Conservation (phyloP, 441 rosid species). For the Geranium incanum region DNA sequence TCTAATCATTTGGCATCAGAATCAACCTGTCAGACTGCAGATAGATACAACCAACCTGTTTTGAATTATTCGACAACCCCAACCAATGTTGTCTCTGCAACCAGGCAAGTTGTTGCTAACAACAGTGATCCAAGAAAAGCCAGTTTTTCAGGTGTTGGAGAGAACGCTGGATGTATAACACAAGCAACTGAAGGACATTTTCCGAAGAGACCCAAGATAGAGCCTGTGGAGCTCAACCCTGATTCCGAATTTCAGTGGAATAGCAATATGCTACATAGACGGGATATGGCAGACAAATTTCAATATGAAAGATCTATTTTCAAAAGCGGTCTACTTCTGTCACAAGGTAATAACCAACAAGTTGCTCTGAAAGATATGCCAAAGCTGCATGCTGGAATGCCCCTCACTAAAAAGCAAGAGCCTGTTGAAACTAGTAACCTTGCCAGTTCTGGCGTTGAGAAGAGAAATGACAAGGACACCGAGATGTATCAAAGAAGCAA, state of each 20-base stretch:
- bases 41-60: conserved; percentile 13
- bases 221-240: conserved; percentile 19
- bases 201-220: conserved; percentile 25
- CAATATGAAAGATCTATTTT: conserved; percentile 10
- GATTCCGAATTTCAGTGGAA: conserved; percentile 11
- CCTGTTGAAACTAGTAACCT: conserved; percentile 14
- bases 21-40: conserved; percentile 8
- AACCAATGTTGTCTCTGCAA: conserved; percentile 4
- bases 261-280: conserved; percentile 6
- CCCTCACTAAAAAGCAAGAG: conserved; percentile 12
- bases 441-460: conserved; percentile 6
- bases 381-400: conserved; percentile 15
- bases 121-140: conserved; percentile 13
- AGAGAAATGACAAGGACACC: conserved; percentile 3
- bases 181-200: conserved; percentile 17
- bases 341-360: conserved; percentile 11
- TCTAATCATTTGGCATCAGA: conserved; percentile 12
- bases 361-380: conserved; percentile 13
- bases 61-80: background rate
- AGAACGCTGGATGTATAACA: conserved; percentile 9
- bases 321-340: conserved; percentile 4
- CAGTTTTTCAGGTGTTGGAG: conserved; percentile 12
- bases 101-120: conserved; percentile 5
- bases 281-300: conserved; percentile 8
- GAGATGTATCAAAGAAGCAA: conserved; percentile 6